Evolutionary conservation across 176 grass and related monocot genomes (phyloP).

Genomic region (Carex littledalei): DNA sequence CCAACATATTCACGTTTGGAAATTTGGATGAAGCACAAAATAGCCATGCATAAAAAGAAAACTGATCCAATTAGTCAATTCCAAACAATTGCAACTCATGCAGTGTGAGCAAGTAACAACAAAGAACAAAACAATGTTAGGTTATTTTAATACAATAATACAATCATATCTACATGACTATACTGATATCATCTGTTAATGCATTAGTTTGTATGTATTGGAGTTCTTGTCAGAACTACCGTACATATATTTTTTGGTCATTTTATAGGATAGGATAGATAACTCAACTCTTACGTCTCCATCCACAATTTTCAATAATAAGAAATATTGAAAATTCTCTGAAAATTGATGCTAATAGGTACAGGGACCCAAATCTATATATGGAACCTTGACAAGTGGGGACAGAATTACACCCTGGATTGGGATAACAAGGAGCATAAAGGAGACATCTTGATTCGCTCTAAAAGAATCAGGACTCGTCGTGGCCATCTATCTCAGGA

Average conservation of each 20-base stretch:
- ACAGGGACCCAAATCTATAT: constrained; percentile 81
- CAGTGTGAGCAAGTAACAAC: neutral
- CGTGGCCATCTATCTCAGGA: constrained; percentile 56
- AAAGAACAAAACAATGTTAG: neutral
- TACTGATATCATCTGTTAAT: neutral
- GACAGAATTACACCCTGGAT: constrained; percentile 56
- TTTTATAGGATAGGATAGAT: neutral
- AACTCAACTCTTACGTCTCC: neutral
- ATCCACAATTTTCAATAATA: neutral
- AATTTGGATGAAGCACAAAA: neutral
- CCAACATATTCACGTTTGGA: neutral
- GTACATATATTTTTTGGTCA: neutral
- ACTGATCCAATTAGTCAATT: neutral
- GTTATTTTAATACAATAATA: neutral
- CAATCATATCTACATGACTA: no score
- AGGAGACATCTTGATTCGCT: constrained; percentile 78
- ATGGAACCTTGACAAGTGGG: constrained; percentile 94
- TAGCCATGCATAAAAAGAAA: neutral
- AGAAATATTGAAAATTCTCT: neutral
- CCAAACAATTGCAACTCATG: neutral
- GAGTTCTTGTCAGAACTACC: neutral
- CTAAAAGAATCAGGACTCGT: constrained; percentile 61
- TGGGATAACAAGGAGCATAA: constrained; percentile 45
- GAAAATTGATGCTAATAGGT: constrained; percentile 15
- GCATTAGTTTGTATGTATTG: neutral